phyloP scores from a whole-genome alignment of 768 basidiomycete species.

The Lactarius vividus region DNA sequence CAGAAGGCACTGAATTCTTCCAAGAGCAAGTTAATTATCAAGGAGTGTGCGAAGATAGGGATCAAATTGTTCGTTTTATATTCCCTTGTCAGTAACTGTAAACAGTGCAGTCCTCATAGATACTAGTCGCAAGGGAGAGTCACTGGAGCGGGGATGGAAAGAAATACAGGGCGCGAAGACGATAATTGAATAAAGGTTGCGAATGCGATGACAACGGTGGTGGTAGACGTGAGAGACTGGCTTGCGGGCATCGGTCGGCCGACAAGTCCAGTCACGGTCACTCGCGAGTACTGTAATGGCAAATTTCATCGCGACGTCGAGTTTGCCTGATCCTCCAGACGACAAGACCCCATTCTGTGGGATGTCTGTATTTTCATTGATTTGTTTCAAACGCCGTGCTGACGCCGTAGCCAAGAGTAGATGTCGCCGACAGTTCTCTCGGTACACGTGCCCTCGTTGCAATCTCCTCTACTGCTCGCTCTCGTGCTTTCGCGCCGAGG shows the following conservation, averaged over 20 bases:
- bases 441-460: slow-evolving; percentile 80
- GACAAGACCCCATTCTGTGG: slow-evolving; percentile 12
- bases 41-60: too few relatives aligned
- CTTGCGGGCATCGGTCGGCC: too few relatives aligned
- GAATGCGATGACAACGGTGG: too few relatives aligned
- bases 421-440: slow-evolving; percentile 71
- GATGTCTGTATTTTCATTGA: slow-evolving; percentile 3
- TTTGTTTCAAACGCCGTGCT: neutral
- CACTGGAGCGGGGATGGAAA: too few relatives aligned
- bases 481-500: slow-evolving; percentile 64
- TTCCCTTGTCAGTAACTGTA: too few relatives aligned
- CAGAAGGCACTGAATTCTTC: too few relatives aligned
- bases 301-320: neutral
- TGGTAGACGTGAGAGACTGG: too few relatives aligned
- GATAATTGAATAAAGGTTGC: too few relatives aligned
- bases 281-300: neutral
- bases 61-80: neutral
- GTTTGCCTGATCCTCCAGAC: neutral
- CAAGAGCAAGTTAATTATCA: too few relatives aligned
- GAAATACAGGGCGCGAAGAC: too few relatives aligned
- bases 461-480: slow-evolving; percentile 81
- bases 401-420: slow-evolving; percentile 37
- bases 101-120: too few relatives aligned
- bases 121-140: too few relatives aligned
- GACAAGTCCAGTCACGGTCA: neutral